A percentile compares a stretch with the other conserved stretches of the same genome.
These are phyloP conservation scores for Talaromyces rugulosus DNA, from an alignment of 2,329 filamentous ascomycete genomes.

Conservation along the genomic window DNA sequence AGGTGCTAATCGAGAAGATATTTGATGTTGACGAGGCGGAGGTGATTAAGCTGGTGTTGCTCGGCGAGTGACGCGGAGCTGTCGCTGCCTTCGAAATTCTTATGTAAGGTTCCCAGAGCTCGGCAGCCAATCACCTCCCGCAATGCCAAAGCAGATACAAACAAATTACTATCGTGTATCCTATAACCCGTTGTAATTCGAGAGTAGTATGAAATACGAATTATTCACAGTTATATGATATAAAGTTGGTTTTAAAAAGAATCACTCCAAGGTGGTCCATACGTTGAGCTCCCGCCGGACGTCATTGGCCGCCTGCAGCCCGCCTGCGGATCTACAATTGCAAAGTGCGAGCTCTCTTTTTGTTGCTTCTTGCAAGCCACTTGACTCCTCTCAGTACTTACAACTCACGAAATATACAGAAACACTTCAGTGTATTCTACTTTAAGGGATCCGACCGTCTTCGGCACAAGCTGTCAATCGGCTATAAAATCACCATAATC, in stretches of 20 bases:
- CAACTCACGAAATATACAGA: neutral
- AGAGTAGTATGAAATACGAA: neutral
- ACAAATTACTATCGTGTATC: neutral
- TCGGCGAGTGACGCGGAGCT: constrained; percentile 27
- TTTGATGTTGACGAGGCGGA: constrained; percentile 12
- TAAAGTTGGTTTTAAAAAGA: neutral
- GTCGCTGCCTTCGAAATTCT: constrained; percentile 29
- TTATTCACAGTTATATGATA: neutral
- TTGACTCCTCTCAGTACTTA: neutral
- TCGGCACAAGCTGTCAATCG: neutral
- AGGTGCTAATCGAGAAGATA: neutral
- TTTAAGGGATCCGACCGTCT: neutral
- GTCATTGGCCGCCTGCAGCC: neutral
- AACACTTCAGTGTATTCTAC: neutral
- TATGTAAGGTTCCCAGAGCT: constrained; percentile 5
- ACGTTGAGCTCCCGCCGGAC: neutral
- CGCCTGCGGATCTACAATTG: neutral
- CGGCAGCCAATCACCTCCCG: constrained; percentile 8
- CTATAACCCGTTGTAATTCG: neutral
- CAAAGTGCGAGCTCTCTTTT: neutral
- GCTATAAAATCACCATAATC: neutral
- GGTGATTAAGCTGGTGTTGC: constrained; percentile 16
- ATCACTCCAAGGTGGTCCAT: neutral
- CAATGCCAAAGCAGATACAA: neutral
- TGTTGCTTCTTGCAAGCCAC: neutral